Evolutionary conservation across 2,329 filamentous ascomycete species (phyloP), one percentile per base, ranked within the genome.

Genomic region (Cercospora citrullina): DNA sequence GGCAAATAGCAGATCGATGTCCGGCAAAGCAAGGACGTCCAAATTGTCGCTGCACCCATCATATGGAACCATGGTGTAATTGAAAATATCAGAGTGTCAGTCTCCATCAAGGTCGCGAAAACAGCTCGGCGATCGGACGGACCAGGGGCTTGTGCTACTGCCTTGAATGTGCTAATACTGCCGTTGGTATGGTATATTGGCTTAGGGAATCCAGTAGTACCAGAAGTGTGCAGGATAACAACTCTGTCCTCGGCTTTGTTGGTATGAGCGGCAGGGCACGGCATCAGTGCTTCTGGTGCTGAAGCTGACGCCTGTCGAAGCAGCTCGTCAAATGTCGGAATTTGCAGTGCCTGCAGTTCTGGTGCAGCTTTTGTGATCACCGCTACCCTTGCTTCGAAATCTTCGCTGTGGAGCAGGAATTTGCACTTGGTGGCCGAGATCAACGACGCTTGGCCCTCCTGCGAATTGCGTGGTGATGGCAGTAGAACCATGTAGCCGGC

Each of bases 401-500:
- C 67, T 51, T 60, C 59, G 30, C 65, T 65, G 57, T 70, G 65
- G 16, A 71, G 60, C 9, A 72, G 62, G 10, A 60, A 58, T 18
- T 61, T 61, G 57, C 69, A 71, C 9, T 68, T 66, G 21, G 71
- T 69, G 5, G 51, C 61, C 4, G 64, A 21, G 63, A 72, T 70
- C 8, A 72, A 65, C 5, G 69, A 68, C 8, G 63, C 64, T 39
- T 72, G 71, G 9, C 67, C 71, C 23, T 71, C 68, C n/a, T 64
- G 58, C 0, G 67, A 68, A 42, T 71, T 72, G 6, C 71, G 60
- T 1, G 71, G 66, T 2, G 68, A 71, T 4, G 68, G 66, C 5
- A 71, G 55, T 1, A 72, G 53, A 62, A 68, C 63, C 61, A 72
- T 75, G 60, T 75, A 72, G n/a, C 74, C 74, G 5, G 73, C 74